phyloP scores from a whole-genome alignment of 1,284 basidiomycete species.

The Moesziomyces sp. region DNA sequence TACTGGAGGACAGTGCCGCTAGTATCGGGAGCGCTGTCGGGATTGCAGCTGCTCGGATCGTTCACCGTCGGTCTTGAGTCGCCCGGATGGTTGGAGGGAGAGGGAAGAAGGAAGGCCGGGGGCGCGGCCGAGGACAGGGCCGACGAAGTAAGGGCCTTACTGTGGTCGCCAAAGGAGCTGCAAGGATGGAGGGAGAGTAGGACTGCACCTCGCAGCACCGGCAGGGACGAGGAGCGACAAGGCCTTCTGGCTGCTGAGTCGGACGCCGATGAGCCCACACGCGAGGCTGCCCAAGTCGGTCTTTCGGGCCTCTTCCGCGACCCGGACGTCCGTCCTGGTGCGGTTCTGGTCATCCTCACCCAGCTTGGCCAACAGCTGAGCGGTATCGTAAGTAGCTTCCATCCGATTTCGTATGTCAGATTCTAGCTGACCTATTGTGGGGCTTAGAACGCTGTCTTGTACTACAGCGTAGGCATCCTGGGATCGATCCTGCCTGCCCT shows the following conservation, averaged over 20 bases:
- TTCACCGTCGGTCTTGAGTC: conserved; percentile 46
- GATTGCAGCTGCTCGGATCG: conserved; percentile 66
- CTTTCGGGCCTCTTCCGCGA: conserved; percentile 33
- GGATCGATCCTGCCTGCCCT: conserved; percentile 48
- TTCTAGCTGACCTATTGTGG: too few relatives aligned
- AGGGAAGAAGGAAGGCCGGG: conserved; percentile 13
- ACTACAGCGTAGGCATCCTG: conserved; percentile 63
- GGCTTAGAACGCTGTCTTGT: conserved; percentile 57
- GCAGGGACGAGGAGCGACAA: conserved; percentile 28
- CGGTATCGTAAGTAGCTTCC: conserved; percentile 44
- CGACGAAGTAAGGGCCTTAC: conserved; percentile 21
- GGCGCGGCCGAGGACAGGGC: conserved; percentile 16
- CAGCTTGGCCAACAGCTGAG: conserved; percentile 64
- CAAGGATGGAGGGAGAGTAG: conserved; percentile 26
- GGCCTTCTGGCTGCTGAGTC: conserved; percentile 21
- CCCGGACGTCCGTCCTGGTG: conserved; percentile 34
- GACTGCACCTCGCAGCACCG: neutral
- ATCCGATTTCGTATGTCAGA: too few relatives aligned
- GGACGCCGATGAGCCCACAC: neutral
- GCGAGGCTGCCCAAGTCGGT: conserved; percentile 4
- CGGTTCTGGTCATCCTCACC: conserved; percentile 55
- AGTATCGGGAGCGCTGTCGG: conserved; percentile 58
- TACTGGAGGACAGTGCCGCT: conserved; percentile 68
- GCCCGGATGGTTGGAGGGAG: conserved; percentile 56
- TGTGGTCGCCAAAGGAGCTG: conserved; percentile 46